Conservation (phyloP, 768 basidiomycete species). For the Tylopilus sp. region DNA sequence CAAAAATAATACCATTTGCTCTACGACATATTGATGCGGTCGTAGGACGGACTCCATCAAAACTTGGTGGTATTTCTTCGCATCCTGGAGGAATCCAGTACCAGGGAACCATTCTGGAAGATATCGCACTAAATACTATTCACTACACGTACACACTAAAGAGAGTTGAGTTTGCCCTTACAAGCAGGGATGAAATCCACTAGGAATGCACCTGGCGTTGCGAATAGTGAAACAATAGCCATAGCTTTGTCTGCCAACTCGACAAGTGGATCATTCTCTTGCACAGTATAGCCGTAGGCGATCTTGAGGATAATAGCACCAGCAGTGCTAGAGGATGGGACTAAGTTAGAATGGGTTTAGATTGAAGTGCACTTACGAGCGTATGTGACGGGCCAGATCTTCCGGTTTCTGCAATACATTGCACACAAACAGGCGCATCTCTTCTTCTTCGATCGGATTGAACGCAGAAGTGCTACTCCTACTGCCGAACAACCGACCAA, state of each 20-base stretch:
- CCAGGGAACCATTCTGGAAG: slow-evolving; percentile 38
- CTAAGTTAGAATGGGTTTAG: too few species aligned
- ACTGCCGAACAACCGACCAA: slow-evolving; percentile 9
- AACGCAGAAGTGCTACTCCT: slow-evolving; percentile 6
- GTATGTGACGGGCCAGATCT: slow-evolving; percentile 23
- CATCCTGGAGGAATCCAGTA: slow-evolving; percentile 31
- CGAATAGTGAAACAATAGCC: slow-evolving; percentile 6
- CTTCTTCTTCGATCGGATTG: slow-evolving; percentile 17
- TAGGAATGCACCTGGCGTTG: slow-evolving; percentile 13
- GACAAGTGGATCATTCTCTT: slow-evolving; percentile 37
- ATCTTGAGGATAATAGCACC: too few species aligned
- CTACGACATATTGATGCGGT: slow-evolving; percentile 43
- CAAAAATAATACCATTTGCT: slow-evolving; percentile 45
- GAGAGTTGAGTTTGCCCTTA: background rate
- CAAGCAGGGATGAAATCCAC: slow-evolving; percentile 23
- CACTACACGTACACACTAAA: too few species aligned
- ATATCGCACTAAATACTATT: slow-evolving; percentile 30
- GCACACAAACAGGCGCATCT: slow-evolving; percentile 17
- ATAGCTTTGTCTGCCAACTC: slow-evolving; percentile 25
- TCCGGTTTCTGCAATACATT: slow-evolving; percentile 13
- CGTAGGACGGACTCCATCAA: slow-evolving; percentile 39
- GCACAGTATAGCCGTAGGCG: slow-evolving; percentile 39
- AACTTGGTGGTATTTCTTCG: slow-evolving; percentile 21
- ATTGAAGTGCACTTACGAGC: slow-evolving; percentile 11
- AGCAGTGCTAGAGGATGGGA: slow-evolving; percentile 4